phyloP scores from a whole-genome alignment of 164 flowering plant genomes.

The Piper longum region DNA sequence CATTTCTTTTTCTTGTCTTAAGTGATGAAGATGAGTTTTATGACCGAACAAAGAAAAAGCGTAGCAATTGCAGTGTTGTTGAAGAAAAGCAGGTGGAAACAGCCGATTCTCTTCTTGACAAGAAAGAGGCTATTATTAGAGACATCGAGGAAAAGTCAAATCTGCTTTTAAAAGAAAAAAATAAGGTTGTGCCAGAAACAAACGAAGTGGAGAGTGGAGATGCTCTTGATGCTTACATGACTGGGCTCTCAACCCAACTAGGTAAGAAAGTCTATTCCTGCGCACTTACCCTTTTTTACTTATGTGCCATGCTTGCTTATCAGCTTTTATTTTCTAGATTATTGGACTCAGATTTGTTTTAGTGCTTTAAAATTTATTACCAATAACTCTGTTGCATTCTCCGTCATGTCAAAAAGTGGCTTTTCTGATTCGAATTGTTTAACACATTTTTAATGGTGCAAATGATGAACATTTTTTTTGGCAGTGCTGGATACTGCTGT shows the following conservation, averaged over 20 bases:
- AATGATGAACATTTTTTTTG: not conserved
- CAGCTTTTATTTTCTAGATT: not conserved
- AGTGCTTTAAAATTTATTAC: no score
- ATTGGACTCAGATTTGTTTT: no score
- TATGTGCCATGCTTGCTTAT: not conserved
- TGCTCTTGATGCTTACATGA: constrained; percentile 90
- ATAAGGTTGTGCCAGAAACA: constrained; percentile 23
- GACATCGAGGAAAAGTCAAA: constrained; percentile 53
- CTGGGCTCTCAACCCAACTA: constrained; percentile 75
- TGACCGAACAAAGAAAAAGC: constrained; percentile 76
- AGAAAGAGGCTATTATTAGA: constrained; percentile 57
- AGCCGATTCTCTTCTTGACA: constrained; percentile 86
- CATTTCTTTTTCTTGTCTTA: not conserved
- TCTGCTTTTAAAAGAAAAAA: constrained; percentile 40
- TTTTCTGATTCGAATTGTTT: no score
- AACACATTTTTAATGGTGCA: no score
- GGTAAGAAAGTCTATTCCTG: constrained; percentile 22
- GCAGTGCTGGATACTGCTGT: constrained; percentile 50
- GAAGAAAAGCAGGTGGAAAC: constrained; percentile 64
- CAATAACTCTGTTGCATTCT: no score
- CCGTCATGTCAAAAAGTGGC: no score
- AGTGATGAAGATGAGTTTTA: constrained; percentile 98
- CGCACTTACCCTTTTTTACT: not conserved
- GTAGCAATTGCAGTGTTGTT: constrained; percentile 24
- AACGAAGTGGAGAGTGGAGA: constrained; percentile 44